These are phyloP conservation scores for Eucalyptus caleyi DNA, from an alignment of 345 rosid genomes.

Conservation along the genomic window DNA sequence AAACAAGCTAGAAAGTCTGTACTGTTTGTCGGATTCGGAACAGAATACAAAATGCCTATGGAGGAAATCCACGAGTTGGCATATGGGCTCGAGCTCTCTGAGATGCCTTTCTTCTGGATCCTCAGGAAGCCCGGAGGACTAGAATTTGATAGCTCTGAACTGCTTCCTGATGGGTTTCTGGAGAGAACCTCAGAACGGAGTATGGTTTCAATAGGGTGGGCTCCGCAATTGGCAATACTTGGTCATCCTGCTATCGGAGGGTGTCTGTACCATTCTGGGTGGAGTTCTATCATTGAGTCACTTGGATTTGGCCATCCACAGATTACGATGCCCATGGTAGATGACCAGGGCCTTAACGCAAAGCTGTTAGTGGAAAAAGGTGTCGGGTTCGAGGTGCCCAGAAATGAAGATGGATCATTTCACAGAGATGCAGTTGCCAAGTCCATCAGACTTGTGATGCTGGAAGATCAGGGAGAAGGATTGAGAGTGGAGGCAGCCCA, in stretches of 20 bases:
- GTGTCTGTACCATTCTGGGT: constrained; percentile 6
- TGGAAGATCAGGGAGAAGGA: background rate
- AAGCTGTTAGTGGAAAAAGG: constrained; percentile 6
- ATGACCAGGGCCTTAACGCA: constrained; percentile 6
- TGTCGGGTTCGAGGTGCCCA: background rate
- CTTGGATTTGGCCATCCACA: constrained; percentile 6
- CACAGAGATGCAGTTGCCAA: constrained; percentile 1
- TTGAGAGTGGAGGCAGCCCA: background rate
- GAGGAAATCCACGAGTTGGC: constrained; percentile 15
- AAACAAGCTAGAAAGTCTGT: constrained; percentile 8
- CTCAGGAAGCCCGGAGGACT: constrained; percentile 1
- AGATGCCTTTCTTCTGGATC: constrained; percentile 10
- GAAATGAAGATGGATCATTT: constrained; percentile 6
- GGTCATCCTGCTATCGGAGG: constrained; percentile 7
- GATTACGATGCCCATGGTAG: constrained; percentile 3
- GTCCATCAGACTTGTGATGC: constrained; percentile 1
- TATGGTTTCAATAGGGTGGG: background rate
- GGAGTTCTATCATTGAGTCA: constrained; percentile 2
- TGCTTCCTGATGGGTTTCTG: background rate
- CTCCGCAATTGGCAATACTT: background rate
- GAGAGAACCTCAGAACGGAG: background rate
- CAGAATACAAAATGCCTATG: constrained; percentile 13
- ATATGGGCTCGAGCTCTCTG: constrained; percentile 7
- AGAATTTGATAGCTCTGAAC: background rate
- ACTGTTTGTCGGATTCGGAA: constrained; percentile 23